Evolutionary conservation across 495 filamentous ascomycete genomes (phyloP).

Genomic region (Achaetomiella virescens): DNA sequence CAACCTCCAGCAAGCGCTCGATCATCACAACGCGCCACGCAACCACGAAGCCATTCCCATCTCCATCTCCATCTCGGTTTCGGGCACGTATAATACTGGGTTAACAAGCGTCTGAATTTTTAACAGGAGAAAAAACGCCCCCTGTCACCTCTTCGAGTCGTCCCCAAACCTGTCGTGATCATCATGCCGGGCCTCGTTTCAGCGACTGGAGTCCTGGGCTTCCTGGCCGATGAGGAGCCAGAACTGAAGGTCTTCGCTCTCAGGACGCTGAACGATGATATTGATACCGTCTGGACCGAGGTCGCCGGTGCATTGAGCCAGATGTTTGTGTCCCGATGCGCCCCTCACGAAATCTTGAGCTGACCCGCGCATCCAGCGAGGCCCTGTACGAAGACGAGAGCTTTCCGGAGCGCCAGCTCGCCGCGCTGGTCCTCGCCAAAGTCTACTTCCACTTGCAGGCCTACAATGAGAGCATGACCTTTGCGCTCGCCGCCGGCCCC

Average conservation of each 20-base stretch:
- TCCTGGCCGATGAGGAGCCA: constrained; percentile 87
- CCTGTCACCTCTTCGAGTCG: neutral
- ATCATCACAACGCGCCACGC: constrained; percentile 8
- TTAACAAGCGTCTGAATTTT: neutral
- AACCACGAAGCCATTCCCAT: constrained; percentile 10
- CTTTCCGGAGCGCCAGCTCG: constrained; percentile 90
- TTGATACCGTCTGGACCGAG: constrained; percentile 96
- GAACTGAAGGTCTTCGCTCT: constrained; percentile 91
- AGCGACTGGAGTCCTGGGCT: constrained; percentile 89
- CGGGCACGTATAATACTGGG: neutral
- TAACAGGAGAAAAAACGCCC: neutral
- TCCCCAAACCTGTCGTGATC: constrained; percentile 8
- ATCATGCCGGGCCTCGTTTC: constrained; percentile 91
- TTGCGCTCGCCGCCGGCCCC: constrained; percentile 91
- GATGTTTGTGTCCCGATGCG: constrained; percentile 60
- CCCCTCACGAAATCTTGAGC: constrained; percentile 1
- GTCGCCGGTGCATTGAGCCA: constrained; percentile 84
- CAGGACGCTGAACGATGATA: constrained; percentile 87
- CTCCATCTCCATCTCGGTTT: neutral
- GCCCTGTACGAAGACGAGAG: constrained; percentile 93
- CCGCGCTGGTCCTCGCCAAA: constrained; percentile 90
- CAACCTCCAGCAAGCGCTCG: neutral
- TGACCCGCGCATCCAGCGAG: constrained; percentile 54
- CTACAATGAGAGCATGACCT: constrained; percentile 98
- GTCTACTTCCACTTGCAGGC: constrained; percentile 98